These are phyloP conservation scores for Apiospora marii DNA, from an alignment of 2,329 filamentous ascomycete genomes.

Conservation along the genomic window DNA sequence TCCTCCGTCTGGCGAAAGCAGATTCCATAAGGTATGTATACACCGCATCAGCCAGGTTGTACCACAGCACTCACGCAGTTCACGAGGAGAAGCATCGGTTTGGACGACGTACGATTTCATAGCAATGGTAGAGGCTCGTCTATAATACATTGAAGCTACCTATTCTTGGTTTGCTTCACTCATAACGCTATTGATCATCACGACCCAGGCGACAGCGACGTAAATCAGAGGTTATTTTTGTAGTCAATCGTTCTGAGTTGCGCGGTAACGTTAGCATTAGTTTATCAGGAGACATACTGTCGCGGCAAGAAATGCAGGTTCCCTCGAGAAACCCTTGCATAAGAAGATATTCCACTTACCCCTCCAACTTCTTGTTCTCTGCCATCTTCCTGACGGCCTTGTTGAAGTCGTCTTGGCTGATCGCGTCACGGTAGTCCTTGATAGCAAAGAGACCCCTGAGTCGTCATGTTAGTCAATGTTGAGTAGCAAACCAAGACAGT, in stretches of 20 bases:
- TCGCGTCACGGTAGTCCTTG: conserved; percentile 94
- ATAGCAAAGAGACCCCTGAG: conserved; percentile 91
- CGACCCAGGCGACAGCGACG: background rate
- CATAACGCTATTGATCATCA: too few relatives aligned
- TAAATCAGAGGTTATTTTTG: background rate
- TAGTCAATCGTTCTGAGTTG: background rate
- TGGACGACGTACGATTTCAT: too few relatives aligned
- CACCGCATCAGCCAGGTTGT: too few relatives aligned
- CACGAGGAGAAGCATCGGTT: too few relatives aligned
- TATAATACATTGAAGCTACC: too few relatives aligned
- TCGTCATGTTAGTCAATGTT: conserved; percentile 37
- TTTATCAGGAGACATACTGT: background rate
- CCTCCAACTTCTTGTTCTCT: conserved; percentile 97
- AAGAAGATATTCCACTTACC: conserved; percentile 68
- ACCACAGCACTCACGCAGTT: too few relatives aligned
- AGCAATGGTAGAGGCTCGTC: too few relatives aligned
- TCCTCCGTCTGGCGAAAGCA: too few relatives aligned
- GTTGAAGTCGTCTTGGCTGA: conserved; percentile 99
- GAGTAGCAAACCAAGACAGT: conserved; percentile 15
- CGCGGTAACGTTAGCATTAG: background rate
- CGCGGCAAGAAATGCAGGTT: too few relatives aligned
- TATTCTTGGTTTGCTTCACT: too few relatives aligned
- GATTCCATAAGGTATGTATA: too few relatives aligned
- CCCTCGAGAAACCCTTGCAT: background rate
- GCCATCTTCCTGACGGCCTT: conserved; percentile 98